Percentiles rank a stretch among this genome's conserved stretches.
Conservation (phyloP, 2,329 filamentous ascomycete species). For the Didymellaceae sp. region DNA sequence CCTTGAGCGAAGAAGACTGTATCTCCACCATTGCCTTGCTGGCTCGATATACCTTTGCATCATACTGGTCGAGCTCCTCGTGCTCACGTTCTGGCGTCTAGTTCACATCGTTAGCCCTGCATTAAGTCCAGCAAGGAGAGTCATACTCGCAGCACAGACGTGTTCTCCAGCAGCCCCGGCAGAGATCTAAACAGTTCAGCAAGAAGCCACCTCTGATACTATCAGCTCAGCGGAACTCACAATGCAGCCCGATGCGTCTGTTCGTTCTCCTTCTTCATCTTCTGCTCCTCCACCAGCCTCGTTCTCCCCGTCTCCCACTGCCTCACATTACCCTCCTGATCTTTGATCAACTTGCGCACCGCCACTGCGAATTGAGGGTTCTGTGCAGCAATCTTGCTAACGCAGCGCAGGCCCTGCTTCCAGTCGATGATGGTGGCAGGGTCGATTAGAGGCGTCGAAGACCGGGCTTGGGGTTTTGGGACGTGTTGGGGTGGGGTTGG, state of each 20-base stretch:
- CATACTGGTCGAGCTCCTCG: slow-evolving; percentile 64
- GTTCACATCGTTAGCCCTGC: background rate
- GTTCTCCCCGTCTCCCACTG: slow-evolving; percentile 65
- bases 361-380: slow-evolving; percentile 51
- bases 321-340: slow-evolving; percentile 68
- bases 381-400: slow-evolving; percentile 55
- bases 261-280: slow-evolving; percentile 59
- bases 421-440: slow-evolving; percentile 57
- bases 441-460: slow-evolving; percentile 47
- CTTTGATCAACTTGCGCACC: slow-evolving; percentile 62
- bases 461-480: slow-evolving; percentile 22
- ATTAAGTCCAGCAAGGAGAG: background rate
- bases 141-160: slow-evolving; percentile 32
- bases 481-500: slow-evolving; percentile 21
- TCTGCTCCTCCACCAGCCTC: slow-evolving; percentile 60
- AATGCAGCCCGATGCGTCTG: slow-evolving; percentile 62
- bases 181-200: slow-evolving; percentile 32
- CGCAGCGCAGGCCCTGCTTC: slow-evolving; percentile 55
- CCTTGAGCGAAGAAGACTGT: slow-evolving; percentile 62
- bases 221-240: slow-evolving; percentile 46
- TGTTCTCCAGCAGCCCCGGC: slow-evolving; percentile 34
- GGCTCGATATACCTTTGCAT: slow-evolving; percentile 68
- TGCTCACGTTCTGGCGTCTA: slow-evolving; percentile 57
- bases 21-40: slow-evolving; percentile 65
- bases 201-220: no score